Evolutionary conservation across 768 basidiomycete species (phyloP).

Genomic region (Clathrus columnatus): DNA sequence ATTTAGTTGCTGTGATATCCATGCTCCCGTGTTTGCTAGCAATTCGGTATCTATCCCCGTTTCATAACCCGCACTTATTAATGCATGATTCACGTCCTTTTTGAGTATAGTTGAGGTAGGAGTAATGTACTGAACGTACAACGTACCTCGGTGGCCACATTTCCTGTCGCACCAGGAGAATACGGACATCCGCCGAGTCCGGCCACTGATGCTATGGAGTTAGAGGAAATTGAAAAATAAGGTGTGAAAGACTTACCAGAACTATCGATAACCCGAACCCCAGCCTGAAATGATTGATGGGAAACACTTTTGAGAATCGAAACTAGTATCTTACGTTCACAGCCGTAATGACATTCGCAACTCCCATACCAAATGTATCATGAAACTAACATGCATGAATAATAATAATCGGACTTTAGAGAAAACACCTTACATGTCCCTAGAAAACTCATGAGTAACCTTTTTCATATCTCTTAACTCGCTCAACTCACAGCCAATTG

Average conservation of each 20-base stretch:
- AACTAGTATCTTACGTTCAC: slow-evolving; percentile 25
- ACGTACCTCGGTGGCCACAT: slow-evolving; percentile 74
- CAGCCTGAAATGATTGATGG: slow-evolving; percentile 33
- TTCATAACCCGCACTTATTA: slow-evolving; percentile 52
- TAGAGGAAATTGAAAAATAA: background rate
- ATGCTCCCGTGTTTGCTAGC: slow-evolving; percentile 69
- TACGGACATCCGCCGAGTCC: slow-evolving; percentile 95
- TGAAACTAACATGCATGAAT: slow-evolving; percentile 50
- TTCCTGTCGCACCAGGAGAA: slow-evolving; percentile 92
- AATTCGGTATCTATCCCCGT: slow-evolving; percentile 55
- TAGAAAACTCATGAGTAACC: background rate
- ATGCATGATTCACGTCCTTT: slow-evolving; percentile 70
- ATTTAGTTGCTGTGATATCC: slow-evolving; percentile 66
- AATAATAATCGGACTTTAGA: background rate
- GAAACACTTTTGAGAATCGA: slow-evolving; percentile 16
- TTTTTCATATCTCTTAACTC: background rate
- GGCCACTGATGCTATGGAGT: slow-evolving; percentile 36
- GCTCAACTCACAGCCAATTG: slow-evolving; percentile 54
- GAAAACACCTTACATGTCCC: slow-evolving; percentile 5
- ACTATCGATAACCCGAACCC: slow-evolving; percentile 66
- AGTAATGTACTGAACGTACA: background rate
- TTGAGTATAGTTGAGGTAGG: background rate
- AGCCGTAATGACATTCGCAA: slow-evolving; percentile 67
- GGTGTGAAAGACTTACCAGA: slow-evolving; percentile 14
- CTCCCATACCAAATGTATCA: slow-evolving; percentile 81